These are phyloP conservation scores for Candida sonorensis DNA, from an alignment of 805 yeast genomes.

Conservation along the genomic window DNA sequence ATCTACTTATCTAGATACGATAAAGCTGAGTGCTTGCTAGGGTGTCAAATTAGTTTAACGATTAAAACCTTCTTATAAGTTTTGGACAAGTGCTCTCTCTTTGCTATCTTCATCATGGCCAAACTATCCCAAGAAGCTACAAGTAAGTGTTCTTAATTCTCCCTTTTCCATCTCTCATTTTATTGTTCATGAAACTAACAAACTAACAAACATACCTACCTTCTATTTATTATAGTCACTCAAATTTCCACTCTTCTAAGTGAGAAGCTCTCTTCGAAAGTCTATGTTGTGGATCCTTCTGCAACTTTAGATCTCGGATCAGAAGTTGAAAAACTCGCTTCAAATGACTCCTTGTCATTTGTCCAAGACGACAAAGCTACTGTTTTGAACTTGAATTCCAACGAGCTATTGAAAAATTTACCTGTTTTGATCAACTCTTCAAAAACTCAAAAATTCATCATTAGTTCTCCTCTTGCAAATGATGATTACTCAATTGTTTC, in stretches of 20 bases:
- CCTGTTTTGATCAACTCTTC: constrained; percentile 41
- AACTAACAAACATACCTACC: neutral
- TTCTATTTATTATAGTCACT: constrained; percentile 1
- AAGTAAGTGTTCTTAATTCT: neutral
- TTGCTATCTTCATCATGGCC: too few relatives aligned
- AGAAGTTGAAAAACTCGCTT: constrained; percentile 16
- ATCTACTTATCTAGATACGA: too few relatives aligned
- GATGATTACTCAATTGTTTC: constrained; percentile 65
- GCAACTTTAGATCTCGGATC: neutral
- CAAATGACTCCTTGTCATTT: constrained; percentile 48
- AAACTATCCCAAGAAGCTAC: constrained; percentile 1
- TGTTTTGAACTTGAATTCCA: constrained; percentile 48
- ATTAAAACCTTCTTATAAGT: too few relatives aligned
- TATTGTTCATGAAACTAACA: neutral
- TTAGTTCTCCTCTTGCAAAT: constrained; percentile 51
- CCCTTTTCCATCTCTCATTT: neutral
- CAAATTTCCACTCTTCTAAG: constrained; percentile 8
- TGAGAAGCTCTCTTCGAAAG: constrained; percentile 7
- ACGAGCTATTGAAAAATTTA: constrained; percentile 47
- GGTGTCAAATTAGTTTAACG: too few relatives aligned
- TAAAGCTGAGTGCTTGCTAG: too few relatives aligned
- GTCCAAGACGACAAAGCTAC: constrained; percentile 32
- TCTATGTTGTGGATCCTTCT: constrained; percentile 10
- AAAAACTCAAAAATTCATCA: constrained; percentile 35
- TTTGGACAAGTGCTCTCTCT: too few relatives aligned